A percentile compares a stretch with the other conserved stretches of the same genome.
Conservation (phyloP, 495 filamentous ascomycete genomes). For the Hypoxylon crocopeplum region DNA sequence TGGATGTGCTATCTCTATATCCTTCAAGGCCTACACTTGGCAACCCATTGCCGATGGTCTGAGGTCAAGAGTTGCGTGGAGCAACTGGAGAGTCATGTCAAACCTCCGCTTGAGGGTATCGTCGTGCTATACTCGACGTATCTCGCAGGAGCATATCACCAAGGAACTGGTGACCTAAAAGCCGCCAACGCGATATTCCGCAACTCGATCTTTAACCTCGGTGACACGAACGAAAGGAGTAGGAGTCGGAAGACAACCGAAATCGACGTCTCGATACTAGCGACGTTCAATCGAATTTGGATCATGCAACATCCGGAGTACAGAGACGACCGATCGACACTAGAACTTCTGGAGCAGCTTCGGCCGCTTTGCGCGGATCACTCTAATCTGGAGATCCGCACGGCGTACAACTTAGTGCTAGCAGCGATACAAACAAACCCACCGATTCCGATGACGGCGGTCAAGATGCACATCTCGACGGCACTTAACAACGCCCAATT, state of each 20-base stretch:
- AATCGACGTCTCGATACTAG: constrained; percentile 76
- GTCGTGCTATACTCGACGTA: constrained; percentile 62
- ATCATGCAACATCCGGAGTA: constrained; percentile 74
- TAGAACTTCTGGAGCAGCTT: constrained; percentile 65
- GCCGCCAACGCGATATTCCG: constrained; percentile 71
- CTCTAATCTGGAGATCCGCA: constrained; percentile 73
- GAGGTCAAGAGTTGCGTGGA: constrained; percentile 52
- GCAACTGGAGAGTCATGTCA: constrained; percentile 43
- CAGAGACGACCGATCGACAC: constrained; percentile 55
- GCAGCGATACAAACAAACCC: constrained; percentile 67
- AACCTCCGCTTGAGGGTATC: constrained; percentile 41
- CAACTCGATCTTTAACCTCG: constrained; percentile 61
- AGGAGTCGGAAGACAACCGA: constrained; percentile 58
- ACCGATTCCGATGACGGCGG: constrained; percentile 65
- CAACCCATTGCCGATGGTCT: constrained; percentile 54
- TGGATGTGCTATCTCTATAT: constrained; percentile 55
- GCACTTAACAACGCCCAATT: constrained; percentile 57
- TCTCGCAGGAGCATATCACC: constrained; percentile 75
- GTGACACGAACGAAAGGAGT: constrained; percentile 46
- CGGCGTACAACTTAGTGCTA: constrained; percentile 79
- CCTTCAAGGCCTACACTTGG: constrained; percentile 54
- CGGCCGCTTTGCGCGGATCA: constrained; percentile 71
- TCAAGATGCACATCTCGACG: constrained; percentile 77
- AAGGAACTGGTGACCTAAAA: constrained; percentile 76
- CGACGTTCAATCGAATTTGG: constrained; percentile 79